Conservation (phyloP, 73 alveolate species). For the Paramecium bursaria region DNA sequence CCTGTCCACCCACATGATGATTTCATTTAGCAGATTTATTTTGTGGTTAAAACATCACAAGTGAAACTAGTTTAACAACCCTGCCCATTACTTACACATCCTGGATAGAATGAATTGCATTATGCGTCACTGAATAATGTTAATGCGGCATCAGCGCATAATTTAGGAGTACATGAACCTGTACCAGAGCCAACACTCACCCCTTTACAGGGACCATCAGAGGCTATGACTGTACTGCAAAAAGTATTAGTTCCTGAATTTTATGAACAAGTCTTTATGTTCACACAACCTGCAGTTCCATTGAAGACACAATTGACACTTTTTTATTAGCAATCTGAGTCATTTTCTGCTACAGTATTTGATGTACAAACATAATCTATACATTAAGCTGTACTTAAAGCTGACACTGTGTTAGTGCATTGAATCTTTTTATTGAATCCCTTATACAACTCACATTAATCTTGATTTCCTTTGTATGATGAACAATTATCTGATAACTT, state of each 20-base stretch:
- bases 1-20: too few relatives aligned
- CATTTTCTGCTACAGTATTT: not conserved
- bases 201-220: slow-evolving; percentile 18
- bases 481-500: not conserved
- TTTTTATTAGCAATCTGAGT: not conserved
- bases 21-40: too few relatives aligned
- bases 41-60: not conserved
- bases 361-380: not conserved
- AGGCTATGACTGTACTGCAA: not conserved
- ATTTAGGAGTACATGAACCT: not conserved
- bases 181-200: not conserved
- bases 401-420: not conserved
- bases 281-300: not conserved
- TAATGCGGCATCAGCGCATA: not conserved
- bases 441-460: not conserved
- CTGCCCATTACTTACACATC: not conserved
- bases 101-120: slow-evolving; percentile 13
- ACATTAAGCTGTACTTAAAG: not conserved
- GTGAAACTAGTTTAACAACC: not conserved
- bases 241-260: not conserved
- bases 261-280: not conserved
- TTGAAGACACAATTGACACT: not conserved
- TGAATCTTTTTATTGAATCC: not conserved
- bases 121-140: not conserved
- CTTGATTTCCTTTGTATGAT: not conserved